These are phyloP conservation scores for Calonectria fujianensis DNA, from an alignment of 2,329 filamentous ascomycete genomes.

Conservation along the genomic window DNA sequence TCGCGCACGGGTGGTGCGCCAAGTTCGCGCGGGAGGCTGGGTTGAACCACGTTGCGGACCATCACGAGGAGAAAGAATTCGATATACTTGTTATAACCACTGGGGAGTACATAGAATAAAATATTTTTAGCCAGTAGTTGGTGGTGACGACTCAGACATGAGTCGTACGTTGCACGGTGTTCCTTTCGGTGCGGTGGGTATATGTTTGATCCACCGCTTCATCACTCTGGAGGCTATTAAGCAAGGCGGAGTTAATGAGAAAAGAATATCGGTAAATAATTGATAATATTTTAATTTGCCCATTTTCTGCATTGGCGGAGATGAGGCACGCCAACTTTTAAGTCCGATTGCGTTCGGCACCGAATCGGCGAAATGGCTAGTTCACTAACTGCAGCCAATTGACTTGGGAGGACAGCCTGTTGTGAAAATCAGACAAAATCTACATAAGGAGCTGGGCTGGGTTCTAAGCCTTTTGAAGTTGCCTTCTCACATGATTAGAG, in stretches of 20 bases:
- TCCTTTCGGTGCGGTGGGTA: neutral
- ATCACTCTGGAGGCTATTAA: neutral
- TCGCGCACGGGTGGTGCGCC: slow-evolving; percentile 35
- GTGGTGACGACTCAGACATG: neutral
- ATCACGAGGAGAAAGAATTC: slow-evolving; percentile 37
- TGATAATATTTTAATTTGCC: neutral
- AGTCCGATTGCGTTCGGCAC: neutral
- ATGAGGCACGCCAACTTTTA: neutral
- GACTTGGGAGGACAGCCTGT: neutral
- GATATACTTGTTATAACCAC: slow-evolving; percentile 39
- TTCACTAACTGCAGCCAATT: no score
- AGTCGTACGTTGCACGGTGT: neutral
- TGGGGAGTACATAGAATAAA: slow-evolving; percentile 33
- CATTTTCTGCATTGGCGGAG: neutral
- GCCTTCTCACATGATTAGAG: no score
- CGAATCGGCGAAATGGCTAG: slow-evolving; percentile 14
- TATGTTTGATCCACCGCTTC: neutral
- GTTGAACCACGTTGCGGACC: slow-evolving; percentile 16
- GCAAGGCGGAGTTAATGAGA: no score
- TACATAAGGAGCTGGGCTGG: neutral
- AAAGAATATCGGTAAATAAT: no score
- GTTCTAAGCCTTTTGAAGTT: no score
- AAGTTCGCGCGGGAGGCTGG: slow-evolving; percentile 35
- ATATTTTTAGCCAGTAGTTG: neutral
- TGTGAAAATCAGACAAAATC: neutral